phyloP scores from a whole-genome alignment of 2,329 filamentous ascomycete genomes.

The Mycosphaerella sp. region DNA sequence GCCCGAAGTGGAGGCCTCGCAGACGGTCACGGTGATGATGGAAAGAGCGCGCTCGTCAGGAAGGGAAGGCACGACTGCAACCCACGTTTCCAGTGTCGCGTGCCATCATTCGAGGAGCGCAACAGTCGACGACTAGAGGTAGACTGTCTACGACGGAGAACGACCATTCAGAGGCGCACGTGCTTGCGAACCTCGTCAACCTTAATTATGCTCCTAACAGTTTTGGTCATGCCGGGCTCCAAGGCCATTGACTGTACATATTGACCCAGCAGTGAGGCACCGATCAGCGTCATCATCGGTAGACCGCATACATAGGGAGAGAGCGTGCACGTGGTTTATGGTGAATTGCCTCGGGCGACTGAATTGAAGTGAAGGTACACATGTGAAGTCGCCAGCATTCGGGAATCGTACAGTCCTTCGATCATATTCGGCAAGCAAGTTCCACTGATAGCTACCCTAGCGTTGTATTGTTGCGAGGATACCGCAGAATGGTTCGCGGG shows the following conservation, averaged over 20 bases:
- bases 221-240: not conserved
- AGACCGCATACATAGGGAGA: not conserved
- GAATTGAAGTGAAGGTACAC: not conserved
- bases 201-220: not conserved
- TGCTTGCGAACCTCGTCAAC: not conserved
- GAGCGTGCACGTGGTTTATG: not conserved
- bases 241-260: not conserved
- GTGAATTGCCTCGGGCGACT: not conserved
- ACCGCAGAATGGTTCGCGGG: no score
- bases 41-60: not conserved
- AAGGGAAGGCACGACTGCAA: not conserved
- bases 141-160: not conserved
- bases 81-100: constrained; percentile 17
- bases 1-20: constrained; percentile 10
- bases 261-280: not conserved
- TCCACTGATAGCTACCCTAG: constrained; percentile 29
- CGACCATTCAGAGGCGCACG: constrained; percentile 6
- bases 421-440: constrained; percentile 18
- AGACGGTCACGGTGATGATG: constrained; percentile 3
- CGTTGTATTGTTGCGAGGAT: no score
- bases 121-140: not conserved
- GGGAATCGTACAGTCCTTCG: not conserved
- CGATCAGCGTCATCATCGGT: not conserved
- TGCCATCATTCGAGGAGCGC: constrained; percentile 13
- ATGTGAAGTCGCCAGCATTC: not conserved